phyloP scores from a whole-genome alignment of 371 early-diverging fungal genomes.

The Syncephalastrum sp. region DNA sequence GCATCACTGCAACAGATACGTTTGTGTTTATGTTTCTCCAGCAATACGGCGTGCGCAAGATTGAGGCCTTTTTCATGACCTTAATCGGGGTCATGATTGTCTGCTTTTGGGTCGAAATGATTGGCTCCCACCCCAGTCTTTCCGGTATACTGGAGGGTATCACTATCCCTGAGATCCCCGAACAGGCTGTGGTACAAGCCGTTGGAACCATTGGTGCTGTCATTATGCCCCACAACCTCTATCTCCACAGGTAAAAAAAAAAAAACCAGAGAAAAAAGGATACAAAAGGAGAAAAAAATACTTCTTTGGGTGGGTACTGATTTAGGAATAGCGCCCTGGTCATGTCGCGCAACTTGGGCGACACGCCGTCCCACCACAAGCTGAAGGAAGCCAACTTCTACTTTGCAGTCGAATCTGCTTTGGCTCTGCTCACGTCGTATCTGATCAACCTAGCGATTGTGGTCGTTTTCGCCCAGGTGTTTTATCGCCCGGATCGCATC shows the following conservation, averaged over 20 bases:
- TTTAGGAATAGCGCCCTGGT: slow-evolving; percentile 46
- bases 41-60: slow-evolving; percentile 58
- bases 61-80: slow-evolving; percentile 65
- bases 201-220: slow-evolving; percentile 71
- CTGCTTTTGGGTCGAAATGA: slow-evolving; percentile 72
- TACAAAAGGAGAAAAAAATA: too few relatives aligned
- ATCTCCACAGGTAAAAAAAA: slow-evolving; percentile 61
- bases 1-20: slow-evolving; percentile 68
- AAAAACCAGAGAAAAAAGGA: neutral
- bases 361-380: slow-evolving; percentile 40
- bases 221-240: slow-evolving; percentile 80
- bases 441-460: slow-evolving; percentile 74
- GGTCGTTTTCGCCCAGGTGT: slow-evolving; percentile 65
- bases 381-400: slow-evolving; percentile 68
- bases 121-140: slow-evolving; percentile 55
- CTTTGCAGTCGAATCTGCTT: slow-evolving; percentile 61
- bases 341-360: slow-evolving; percentile 57
- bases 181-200: slow-evolving; percentile 59
- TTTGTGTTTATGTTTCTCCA: slow-evolving; percentile 66
- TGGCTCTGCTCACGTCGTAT: slow-evolving; percentile 65
- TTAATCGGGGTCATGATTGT: slow-evolving; percentile 61
- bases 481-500: slow-evolving; percentile 43
- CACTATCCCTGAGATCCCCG: slow-evolving; percentile 54
- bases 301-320: too few relatives aligned
- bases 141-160: slow-evolving; percentile 57